A percentile compares a stretch with the other conserved stretches of the same genome.
Conservation (phyloP, 225 moss, liverwort and hornwort genomes). For the Pleurozium schreberi region DNA sequence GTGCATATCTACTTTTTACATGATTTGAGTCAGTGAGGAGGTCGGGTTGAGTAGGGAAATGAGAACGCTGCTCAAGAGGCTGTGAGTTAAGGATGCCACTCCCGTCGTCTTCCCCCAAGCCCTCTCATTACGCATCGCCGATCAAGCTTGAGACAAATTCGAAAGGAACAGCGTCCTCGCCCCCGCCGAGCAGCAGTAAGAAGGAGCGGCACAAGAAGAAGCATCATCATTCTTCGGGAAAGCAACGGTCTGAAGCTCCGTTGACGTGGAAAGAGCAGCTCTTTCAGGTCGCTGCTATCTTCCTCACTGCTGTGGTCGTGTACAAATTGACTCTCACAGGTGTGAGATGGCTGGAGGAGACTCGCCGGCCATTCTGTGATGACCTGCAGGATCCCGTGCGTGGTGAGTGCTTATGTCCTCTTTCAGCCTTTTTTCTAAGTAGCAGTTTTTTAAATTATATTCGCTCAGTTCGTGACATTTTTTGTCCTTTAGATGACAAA, state of each 20-base stretch:
- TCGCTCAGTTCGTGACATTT: background rate
- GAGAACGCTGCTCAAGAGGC: background rate
- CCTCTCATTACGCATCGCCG: constrained; percentile 12
- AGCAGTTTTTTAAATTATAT: background rate
- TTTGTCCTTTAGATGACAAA: too few species aligned
- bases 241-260: constrained; percentile 13
- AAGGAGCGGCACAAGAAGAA: constrained; percentile 28
- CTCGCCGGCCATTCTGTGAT: constrained; percentile 42
- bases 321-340: constrained; percentile 19
- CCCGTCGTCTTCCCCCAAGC: constrained; percentile 5
- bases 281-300: constrained; percentile 27
- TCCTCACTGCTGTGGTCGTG: constrained; percentile 36
- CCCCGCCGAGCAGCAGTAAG: constrained; percentile 12
- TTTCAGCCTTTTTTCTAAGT: background rate
- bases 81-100: constrained; percentile 23
- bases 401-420: background rate
- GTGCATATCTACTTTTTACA: background rate
- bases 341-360: constrained; percentile 41
- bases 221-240: background rate
- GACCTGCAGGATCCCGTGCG: constrained; percentile 16
- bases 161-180: background rate
- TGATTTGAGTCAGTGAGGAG: background rate
- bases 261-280: constrained; percentile 47
- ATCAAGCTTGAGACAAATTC: constrained; percentile 18
- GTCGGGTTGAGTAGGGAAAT: background rate